A percentile compares a stretch with the other conserved stretches of the same genome.
These are phyloP conservation scores for Podila verticillata DNA, from an alignment of 192 early-diverging fungal species.

Conservation along the genomic window DNA sequence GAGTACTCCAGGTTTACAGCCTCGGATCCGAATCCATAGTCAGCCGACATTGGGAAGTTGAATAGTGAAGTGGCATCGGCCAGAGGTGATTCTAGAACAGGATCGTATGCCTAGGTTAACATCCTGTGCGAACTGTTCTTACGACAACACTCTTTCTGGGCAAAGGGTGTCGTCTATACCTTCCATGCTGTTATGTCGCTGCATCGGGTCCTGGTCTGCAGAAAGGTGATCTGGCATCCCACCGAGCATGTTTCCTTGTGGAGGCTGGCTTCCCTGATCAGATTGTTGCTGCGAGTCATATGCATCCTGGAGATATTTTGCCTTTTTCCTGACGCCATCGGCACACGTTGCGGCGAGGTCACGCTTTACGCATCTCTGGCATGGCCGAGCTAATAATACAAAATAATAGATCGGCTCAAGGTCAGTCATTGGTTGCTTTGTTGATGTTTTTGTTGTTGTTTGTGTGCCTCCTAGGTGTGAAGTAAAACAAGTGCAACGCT, in stretches of 20 bases:
- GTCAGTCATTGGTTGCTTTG: no score
- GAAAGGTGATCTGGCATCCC: slow-evolving; percentile 9
- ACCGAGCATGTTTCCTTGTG: slow-evolving; percentile 7
- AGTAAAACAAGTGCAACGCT: no score
- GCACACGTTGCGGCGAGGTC: slow-evolving; percentile 79
- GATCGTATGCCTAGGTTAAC: not conserved
- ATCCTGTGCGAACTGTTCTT: not conserved
- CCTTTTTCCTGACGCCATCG: slow-evolving; percentile 89
- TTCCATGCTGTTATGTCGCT: slow-evolving; percentile 29
- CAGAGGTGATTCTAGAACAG: slow-evolving; percentile 20
- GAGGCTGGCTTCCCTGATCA: slow-evolving; percentile 20
- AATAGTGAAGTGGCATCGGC: slow-evolving; percentile 36
- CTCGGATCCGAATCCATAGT: slow-evolving; percentile 87
- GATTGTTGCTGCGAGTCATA: slow-evolving; percentile 53
- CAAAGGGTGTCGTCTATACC: slow-evolving; percentile 6
- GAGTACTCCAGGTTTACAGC: slow-evolving; percentile 90
- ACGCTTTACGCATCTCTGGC: slow-evolving; percentile 86
- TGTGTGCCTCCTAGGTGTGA: no score
- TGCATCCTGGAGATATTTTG: slow-evolving; percentile 87
- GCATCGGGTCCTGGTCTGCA: slow-evolving; percentile 30
- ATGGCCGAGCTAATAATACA: slow-evolving; percentile 75
- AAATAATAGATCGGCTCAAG: not conserved
- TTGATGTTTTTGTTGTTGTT: no score
- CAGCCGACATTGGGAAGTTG: slow-evolving; percentile 43
- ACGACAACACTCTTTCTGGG: no score